These are phyloP conservation scores for Copromyces sp. DNA, from an alignment of 495 filamentous ascomycete species.

Conservation along the genomic window DNA sequence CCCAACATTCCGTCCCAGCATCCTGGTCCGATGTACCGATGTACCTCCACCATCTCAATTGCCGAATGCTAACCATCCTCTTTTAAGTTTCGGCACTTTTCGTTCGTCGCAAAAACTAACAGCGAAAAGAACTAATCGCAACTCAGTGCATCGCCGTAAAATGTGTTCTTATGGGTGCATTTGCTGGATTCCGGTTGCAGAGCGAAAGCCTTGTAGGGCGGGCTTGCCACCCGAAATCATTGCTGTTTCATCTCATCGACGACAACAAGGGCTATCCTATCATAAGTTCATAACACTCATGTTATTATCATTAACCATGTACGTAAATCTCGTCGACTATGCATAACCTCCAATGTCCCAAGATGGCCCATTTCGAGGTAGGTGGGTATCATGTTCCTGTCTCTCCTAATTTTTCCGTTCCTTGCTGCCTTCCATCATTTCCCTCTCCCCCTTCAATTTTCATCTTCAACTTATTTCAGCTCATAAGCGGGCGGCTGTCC, in stretches of 20 bases:
- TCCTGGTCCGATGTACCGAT: too few species aligned
- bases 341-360: background rate
- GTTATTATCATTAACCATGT: background rate
- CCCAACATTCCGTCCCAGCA: too few species aligned
- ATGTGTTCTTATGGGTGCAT: too few species aligned
- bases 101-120: too few species aligned
- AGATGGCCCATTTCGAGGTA: background rate
- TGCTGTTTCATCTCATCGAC: background rate
- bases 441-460: background rate
- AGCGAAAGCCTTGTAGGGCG: background rate
- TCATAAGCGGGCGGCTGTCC: background rate
- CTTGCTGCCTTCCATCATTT: background rate
- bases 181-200: too few species aligned
- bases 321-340: background rate
- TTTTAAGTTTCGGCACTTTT: too few species aligned
- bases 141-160: too few species aligned
- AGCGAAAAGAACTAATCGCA: too few species aligned
- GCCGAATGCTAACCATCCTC: too few species aligned
- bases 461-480: background rate
- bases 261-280: background rate
- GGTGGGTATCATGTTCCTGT: background rate
- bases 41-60: too few species aligned
- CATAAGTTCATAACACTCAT: background rate
- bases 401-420: too few species aligned
- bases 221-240: background rate